A percentile compares a stretch with the other conserved stretches of the same genome.
Conservation (phyloP, 257 asterid species). For the Solanum appendiculatum region DNA sequence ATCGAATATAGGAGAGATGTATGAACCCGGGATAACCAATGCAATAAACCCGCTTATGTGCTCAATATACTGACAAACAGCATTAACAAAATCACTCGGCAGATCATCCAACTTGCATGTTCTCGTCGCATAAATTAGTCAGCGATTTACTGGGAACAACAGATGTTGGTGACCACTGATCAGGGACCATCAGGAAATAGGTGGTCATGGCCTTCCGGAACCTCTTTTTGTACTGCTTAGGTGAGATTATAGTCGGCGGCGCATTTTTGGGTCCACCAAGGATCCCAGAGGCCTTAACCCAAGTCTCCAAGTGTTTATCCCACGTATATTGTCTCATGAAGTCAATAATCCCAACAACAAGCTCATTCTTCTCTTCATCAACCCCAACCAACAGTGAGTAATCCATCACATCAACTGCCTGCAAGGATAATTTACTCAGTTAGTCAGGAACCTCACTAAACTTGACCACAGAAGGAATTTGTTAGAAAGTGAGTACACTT, state of each 20-base stretch:
- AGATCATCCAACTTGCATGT: constrained; percentile 20
- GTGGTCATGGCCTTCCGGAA: constrained; percentile 94
- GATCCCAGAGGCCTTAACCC: constrained; percentile 93
- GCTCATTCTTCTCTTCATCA: constrained; percentile 86
- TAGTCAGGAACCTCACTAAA: neutral
- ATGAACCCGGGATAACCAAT: constrained; percentile 18
- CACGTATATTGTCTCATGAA: constrained; percentile 97
- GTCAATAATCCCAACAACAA: constrained; percentile 91
- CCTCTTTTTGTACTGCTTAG: constrained; percentile 87
- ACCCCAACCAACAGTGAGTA: constrained; percentile 87
- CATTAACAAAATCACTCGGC: constrained; percentile 3
- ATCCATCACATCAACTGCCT: constrained; percentile 93
- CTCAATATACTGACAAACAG: constrained; percentile 19
- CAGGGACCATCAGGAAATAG: constrained; percentile 90
- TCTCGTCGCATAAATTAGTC: constrained; percentile 45
- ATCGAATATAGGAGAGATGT: neutral
- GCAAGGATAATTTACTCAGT: constrained; percentile 8
- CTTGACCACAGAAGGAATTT: neutral
- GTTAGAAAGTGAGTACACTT: neutral
- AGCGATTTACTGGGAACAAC: constrained; percentile 48
- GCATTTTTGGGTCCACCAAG: constrained; percentile 90
- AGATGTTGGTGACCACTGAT: constrained; percentile 82
- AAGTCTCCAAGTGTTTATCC: constrained; percentile 96
- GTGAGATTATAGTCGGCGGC: constrained; percentile 83
- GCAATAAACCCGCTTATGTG: constrained; percentile 3